Evolutionary conservation across 2,329 filamentous ascomycete genomes (phyloP).

Genomic region (Thielaviopsis euricoi): DNA sequence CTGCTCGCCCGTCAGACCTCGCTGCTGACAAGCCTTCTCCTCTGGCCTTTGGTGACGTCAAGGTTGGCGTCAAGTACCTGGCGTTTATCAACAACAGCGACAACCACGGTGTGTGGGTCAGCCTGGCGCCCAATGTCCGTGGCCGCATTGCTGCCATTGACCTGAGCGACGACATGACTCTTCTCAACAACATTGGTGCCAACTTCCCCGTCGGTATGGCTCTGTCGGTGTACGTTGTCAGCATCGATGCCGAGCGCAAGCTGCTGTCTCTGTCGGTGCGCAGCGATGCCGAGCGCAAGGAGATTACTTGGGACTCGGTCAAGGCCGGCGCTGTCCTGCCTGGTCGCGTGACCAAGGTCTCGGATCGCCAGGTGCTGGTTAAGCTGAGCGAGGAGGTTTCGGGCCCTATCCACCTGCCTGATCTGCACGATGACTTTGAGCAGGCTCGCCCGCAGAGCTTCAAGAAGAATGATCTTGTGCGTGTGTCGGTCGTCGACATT

Average conservation of each 20-base stretch:
- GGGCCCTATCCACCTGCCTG: constrained; percentile 65
- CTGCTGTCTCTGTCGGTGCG: constrained; percentile 58
- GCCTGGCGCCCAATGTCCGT: constrained; percentile 71
- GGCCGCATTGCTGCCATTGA: constrained; percentile 72
- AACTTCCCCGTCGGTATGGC: constrained; percentile 88
- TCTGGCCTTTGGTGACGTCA: constrained; percentile 56
- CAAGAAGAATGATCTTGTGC: constrained; percentile 71
- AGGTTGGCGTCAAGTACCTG: constrained; percentile 53
- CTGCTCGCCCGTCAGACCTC: constrained; percentile 55
- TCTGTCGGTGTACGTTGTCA: constrained; percentile 61
- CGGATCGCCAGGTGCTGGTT: constrained; percentile 67
- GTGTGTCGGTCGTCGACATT: constrained; percentile 68
- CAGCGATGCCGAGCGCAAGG: constrained; percentile 16
- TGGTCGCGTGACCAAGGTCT: constrained; percentile 70
- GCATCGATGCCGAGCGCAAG: constrained; percentile 54
- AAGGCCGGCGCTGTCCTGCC: constrained; percentile 68
- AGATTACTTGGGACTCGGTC: constrained; percentile 52
- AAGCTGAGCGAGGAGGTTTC: constrained; percentile 69
- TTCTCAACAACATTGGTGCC: constrained; percentile 55
- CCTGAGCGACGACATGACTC: constrained; percentile 69
- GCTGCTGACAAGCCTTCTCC: constrained; percentile 28
- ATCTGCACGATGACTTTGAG: constrained; percentile 74
- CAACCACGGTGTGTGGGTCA: constrained; percentile 73
- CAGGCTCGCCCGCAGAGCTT: constrained; percentile 60
- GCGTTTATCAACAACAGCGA: constrained; percentile 85